Base-by-base conservation (phyloP, 2,329 filamentous ascomycete genomes). In the Trichoderma koningiopsis region DNA sequence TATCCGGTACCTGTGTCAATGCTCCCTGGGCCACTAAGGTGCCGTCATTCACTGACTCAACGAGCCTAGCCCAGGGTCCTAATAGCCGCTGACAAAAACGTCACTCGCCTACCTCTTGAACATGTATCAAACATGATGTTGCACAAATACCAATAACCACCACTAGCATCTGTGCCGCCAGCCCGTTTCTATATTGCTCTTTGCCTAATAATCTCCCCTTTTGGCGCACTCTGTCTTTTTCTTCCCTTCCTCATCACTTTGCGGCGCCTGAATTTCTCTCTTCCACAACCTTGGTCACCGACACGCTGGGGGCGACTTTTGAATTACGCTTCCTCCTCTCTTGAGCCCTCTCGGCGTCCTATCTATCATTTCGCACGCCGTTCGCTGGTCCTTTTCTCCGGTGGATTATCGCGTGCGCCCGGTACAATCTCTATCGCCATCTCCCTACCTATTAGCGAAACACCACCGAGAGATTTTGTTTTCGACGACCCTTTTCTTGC, bases 141-240 rank as follows among this genome's bases (percentile, higher is more conserved):
- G 61, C 43, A 64, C 47, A 57, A 59, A 27, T 55, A 31, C 33
- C 43, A 47, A 13, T 47, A 68, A 68, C n/a, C 24, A 56, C 56
- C 33, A 43, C 19, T 47, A 68, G 27, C 47, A 56, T 57, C 27
- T 43, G 59, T 59, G 43, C 56, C 31, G 55, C 40, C 33, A 55
- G 29, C 61, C 52, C 43, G 47, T 55, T 53, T 33, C 49, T 60
- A 65, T 43, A 43, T 47, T 57, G 35, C 62, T 59, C 55, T 63
- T 68, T 31, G 31, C 43, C 66, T 63, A 43, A 63, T 62, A 59
- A 62, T 43, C 43, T 61, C 29, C 37, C 31, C 35, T 52, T 47
- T 43, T 52, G 24, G 14, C 13, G 35, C 22, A 43, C 49, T 40
- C 40, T 33, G 8, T 49, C 49, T 14, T 47, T 24, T 35, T 33